Conservation (phyloP, 2,329 filamentous ascomycete species). For the Penicillium hesseltinei region DNA sequence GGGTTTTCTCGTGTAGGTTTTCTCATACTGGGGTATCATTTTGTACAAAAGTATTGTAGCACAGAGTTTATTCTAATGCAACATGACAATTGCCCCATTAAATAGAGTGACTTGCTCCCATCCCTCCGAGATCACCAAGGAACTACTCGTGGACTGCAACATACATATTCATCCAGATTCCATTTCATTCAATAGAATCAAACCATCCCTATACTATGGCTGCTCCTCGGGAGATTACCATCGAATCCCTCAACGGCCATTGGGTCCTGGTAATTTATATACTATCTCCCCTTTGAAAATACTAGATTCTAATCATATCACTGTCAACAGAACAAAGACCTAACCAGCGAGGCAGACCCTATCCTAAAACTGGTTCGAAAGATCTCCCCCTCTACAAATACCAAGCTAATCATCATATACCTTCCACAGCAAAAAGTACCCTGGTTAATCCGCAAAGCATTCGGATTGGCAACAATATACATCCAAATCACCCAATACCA, state of each 20-base stretch:
- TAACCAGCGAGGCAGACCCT: not conserved
- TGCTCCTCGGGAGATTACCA: not conserved
- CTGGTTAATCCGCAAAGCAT: constrained; percentile 4
- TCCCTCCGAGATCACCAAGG: not conserved
- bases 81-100: not conserved
- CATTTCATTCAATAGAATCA: not conserved
- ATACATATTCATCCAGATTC: not conserved
- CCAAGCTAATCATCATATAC: not conserved
- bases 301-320: not conserved
- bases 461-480: constrained; percentile 2
- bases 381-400: not conserved
- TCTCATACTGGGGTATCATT: not conserved
- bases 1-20: not conserved
- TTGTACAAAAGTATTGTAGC: not conserved
- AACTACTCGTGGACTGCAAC: not conserved
- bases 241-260: not conserved
- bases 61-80: not conserved
- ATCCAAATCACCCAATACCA: not conserved
- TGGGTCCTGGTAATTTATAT: not conserved
- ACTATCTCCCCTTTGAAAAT: no score
- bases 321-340: not conserved
- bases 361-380: not conserved
- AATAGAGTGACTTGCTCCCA: not conserved
- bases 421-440: not conserved
- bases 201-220: not conserved